Conservation (phyloP, 2,329 filamentous ascomycete species). For the Ilyonectria mors-panacis region DNA sequence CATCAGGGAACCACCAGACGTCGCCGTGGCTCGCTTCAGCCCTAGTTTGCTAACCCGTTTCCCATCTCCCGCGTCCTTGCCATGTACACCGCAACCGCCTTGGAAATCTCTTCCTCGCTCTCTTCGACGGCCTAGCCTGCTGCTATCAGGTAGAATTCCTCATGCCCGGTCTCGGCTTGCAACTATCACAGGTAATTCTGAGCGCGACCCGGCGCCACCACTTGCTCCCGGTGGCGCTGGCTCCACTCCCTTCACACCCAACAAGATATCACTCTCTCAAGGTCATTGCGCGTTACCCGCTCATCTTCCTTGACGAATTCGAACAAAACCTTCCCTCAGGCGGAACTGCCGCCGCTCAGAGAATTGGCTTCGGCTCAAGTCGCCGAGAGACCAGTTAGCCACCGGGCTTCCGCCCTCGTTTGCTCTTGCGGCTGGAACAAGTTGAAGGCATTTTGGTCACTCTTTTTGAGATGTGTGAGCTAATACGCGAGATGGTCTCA, state of each 20-base stretch:
- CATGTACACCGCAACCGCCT: constrained; percentile 56
- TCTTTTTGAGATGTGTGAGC: too few species aligned
- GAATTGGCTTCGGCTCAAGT: too few species aligned
- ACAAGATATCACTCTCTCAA: constrained; percentile 74
- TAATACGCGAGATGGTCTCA: too few species aligned
- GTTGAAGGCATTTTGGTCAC: too few species aligned
- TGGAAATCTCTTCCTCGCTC: constrained; percentile 68
- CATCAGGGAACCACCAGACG: neutral
- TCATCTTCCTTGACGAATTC: constrained; percentile 70
- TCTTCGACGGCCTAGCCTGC: constrained; percentile 72
- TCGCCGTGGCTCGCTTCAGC: neutral
- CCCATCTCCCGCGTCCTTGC: neutral
- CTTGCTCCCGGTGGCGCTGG: constrained; percentile 71
- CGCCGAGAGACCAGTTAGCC: too few species aligned
- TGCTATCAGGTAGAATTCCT: constrained; percentile 61
- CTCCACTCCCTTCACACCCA: constrained; percentile 76
- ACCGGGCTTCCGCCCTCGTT: too few species aligned
- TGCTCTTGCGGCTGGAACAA: too few species aligned
- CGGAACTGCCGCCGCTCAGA: constrained; percentile 63
- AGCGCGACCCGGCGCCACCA: constrained; percentile 73
- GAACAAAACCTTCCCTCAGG: constrained; percentile 74
- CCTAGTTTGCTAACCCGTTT: neutral
- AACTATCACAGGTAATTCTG: constrained; percentile 67
- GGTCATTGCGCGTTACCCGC: constrained; percentile 61
- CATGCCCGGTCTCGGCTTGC: constrained; percentile 49